Evolutionary conservation across 2,329 filamentous ascomycete genomes (phyloP).

Genomic region (Peltaster fructicola): DNA sequence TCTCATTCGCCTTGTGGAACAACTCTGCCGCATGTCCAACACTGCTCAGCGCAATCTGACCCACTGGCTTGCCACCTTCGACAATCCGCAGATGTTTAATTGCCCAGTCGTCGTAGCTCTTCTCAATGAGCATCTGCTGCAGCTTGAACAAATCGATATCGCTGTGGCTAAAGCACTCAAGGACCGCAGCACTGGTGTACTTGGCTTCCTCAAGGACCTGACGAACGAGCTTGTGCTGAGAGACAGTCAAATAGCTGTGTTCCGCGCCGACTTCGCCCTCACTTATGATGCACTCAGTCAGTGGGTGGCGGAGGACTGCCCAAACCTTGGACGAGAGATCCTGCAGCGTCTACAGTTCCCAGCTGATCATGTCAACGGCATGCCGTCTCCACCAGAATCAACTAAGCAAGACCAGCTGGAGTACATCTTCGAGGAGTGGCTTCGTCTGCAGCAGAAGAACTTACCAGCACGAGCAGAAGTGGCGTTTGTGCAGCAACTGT

Average conservation of each 20-base stretch:
- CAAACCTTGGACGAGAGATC: slow-evolving; percentile 50
- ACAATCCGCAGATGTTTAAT: slow-evolving; percentile 46
- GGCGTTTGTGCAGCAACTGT: slow-evolving; percentile 72
- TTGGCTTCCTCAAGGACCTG: slow-evolving; percentile 66
- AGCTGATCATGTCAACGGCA: slow-evolving; percentile 37
- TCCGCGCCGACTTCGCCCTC: slow-evolving; percentile 71
- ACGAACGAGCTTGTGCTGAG: slow-evolving; percentile 64
- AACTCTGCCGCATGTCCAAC: slow-evolving; percentile 44
- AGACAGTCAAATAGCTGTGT: slow-evolving; percentile 50
- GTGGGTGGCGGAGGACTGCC: slow-evolving; percentile 62
- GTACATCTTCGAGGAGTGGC: slow-evolving; percentile 94
- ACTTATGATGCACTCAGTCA: slow-evolving; percentile 66
- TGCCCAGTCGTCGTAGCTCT: slow-evolving; percentile 42
- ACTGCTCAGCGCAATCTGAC: slow-evolving; percentile 36
- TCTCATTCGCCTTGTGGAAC: slow-evolving; percentile 41
- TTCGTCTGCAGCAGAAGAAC: slow-evolving; percentile 61
- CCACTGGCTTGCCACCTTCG: slow-evolving; percentile 31
- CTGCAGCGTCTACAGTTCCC: slow-evolving; percentile 45
- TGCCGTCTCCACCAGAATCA: slow-evolving; percentile 37
- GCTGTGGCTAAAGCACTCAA: slow-evolving; percentile 57
- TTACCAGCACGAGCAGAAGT: slow-evolving; percentile 53
- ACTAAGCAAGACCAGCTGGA: slow-evolving; percentile 69
- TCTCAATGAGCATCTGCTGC: slow-evolving; percentile 41
- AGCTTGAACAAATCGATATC: slow-evolving; percentile 39
- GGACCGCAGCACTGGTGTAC: slow-evolving; percentile 49